Evolutionary conservation across 2,329 filamentous ascomycete genomes (phyloP), one percentile per base, ranked within the genome.

Genomic region (Claviceps cyperi): DNA sequence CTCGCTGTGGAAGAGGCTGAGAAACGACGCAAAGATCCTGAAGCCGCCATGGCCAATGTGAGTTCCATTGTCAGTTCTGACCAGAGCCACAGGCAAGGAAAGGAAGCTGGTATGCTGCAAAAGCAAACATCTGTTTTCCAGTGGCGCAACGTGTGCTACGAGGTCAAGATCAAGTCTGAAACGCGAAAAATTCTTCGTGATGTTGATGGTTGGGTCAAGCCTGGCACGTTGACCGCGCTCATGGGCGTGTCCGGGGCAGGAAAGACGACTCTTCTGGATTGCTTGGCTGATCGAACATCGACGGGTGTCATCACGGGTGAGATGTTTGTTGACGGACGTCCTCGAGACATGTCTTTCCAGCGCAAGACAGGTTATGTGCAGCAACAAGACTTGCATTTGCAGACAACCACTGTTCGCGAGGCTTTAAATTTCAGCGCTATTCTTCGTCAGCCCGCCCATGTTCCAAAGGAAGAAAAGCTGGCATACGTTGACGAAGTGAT

Each of bases 241-340:
- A 95, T 95, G 89, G 86, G 88, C 69, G 86, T 90, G 7, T 89
- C 84, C 35, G 89, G 90, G 57, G 90, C 90, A n/a, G 90, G 90
- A 52, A 96, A 96, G 67, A 96, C 90, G 0, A 95, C 90, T 1
- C 76, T 96, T 28, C 70, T 96, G 35, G 86, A 95, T 66, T 86
- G 86, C 37, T 74, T 96, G 55, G 90, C 90, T 44, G 86, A 85
- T 52, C 83, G 90, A 63, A 84, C 84, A 11, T 89, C 86, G 0
- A 91, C 92, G 81, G 90, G 90, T 67, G 83, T 94, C 17, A 86
- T 95, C 46, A 81, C 78, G 6, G 90, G 90, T 49, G 83, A 91
- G 58, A 92, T 94, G 83, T 65, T 80, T 11, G 76, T 81, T 13
- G 74, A 80, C 52, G 78, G 77, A 32, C 74, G 72, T 38, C 81